Conservation (phyloP, 164 flowering plant species). For the Tinospora cordifolia region DNA sequence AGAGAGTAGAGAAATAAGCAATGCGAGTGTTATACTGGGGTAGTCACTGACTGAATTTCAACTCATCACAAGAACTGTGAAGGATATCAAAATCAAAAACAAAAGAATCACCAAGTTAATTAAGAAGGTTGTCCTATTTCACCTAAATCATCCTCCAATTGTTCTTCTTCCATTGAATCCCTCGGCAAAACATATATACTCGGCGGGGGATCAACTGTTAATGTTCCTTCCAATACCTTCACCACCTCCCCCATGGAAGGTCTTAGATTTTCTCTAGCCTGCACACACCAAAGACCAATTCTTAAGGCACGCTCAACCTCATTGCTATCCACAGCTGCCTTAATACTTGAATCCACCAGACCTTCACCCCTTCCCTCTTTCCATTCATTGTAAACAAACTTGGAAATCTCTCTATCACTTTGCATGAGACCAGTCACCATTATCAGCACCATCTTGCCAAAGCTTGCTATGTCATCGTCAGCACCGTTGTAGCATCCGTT, state of each 20-base stretch:
- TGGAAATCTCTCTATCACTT: conserved; percentile 17
- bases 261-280: conserved; percentile 35
- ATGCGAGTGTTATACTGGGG: too few relatives aligned
- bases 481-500: conserved; percentile 17
- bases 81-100: too few relatives aligned
- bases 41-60: too few relatives aligned
- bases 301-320: conserved; percentile 53
- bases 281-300: conserved; percentile 70
- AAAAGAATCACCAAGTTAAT: too few relatives aligned
- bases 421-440: conserved; percentile 29
- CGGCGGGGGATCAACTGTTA: conserved; percentile 65
- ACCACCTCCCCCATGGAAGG: conserved; percentile 73
- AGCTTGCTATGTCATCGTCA: conserved; percentile 44
- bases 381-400: conserved; percentile 51
- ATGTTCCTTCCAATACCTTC: conserved; percentile 56
- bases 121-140: too few relatives aligned
- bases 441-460: conserved; percentile 48
- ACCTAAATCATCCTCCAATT: too few relatives aligned
- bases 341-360: conserved; percentile 32
- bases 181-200: conserved; percentile 26
- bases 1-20: too few relatives aligned
- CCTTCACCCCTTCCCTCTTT: conserved; percentile 22
- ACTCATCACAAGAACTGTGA: too few relatives aligned
- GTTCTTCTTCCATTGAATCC: too few relatives aligned
- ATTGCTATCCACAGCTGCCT: conserved; percentile 24